A percentile compares a stretch with the other conserved stretches of the same genome.
Evolutionary conservation across 2,329 filamentous ascomycete species (phyloP).

Genomic region (Didymella keratinophila): DNA sequence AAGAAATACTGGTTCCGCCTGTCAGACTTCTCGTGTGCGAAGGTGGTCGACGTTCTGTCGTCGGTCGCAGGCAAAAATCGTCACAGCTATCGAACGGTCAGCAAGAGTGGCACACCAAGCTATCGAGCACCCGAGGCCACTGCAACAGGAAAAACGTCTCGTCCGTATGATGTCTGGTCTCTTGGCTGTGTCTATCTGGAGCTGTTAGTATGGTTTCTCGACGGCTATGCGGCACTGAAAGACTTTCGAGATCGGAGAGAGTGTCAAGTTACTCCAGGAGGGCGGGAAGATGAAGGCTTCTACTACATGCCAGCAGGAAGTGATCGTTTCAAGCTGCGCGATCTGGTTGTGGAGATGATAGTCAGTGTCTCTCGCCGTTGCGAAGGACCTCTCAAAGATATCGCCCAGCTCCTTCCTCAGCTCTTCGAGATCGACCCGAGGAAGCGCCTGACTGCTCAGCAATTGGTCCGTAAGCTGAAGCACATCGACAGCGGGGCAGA

Average conservation of each 20-base stretch:
- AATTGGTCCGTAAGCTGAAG: no score
- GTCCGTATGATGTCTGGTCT: conserved; percentile 12
- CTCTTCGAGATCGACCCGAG: no score
- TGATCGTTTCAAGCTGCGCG: neutral
- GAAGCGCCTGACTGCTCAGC: no score
- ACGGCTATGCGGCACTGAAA: neutral
- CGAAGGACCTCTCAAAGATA: no score
- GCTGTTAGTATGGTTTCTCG: conserved; percentile 7
- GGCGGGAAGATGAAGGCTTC: conserved; percentile 6
- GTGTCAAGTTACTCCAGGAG: neutral
- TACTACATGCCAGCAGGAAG: neutral
- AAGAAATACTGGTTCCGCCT: conserved; percentile 17
- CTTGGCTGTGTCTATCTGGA: conserved; percentile 10
- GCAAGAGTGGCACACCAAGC: neutral
- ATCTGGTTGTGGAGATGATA: neutral
- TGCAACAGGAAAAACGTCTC: neutral
- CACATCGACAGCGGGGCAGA: no score
- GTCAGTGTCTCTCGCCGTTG: neutral
- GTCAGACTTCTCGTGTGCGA: conserved; percentile 22
- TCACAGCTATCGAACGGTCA: conserved; percentile 1
- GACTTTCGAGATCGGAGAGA: neutral
- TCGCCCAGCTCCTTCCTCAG: no score
- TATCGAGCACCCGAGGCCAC: conserved; percentile 12
- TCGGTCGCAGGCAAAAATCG: neutral
- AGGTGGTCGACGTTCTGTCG: neutral